Evolutionary conservation across 208 protist genomes (phyloP), one percentile per base, ranked within the genome.

Genomic region (Endotrypanum monterogeii): DNA sequence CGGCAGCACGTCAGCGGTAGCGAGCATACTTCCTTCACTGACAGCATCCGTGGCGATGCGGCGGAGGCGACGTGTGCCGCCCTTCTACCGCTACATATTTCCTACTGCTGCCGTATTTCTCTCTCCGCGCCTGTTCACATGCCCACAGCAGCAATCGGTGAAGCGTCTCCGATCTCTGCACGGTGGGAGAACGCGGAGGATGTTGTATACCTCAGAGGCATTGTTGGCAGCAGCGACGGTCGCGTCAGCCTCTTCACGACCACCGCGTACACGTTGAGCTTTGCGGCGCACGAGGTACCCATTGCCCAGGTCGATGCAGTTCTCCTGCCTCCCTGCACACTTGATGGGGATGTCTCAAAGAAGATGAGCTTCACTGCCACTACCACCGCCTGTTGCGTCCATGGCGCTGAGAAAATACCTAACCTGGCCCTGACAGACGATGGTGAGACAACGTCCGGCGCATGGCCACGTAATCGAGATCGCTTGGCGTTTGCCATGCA

Each of bases 231-330:
- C 65, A 89, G 78, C 56, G 86, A 96, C 67, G 92, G 92, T 3
- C 83, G 89, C n/a, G 89, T 96, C 11, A 84, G 81, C 73, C 68
- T 94, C 28, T 94, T 96, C 74, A 90, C 89, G 0, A 90, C 94
- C 61, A 56, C 73, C 18, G 73, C 85, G 48, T 96, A 92, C 75
- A 83, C 85, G 46, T 85, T 91, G 66, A 83, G 86, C 48, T 96
- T 94, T 55, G 77, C 87, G 9, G 92, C 90, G 14, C 87, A 94
- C 67, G 83, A 93, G 66, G 73, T 79, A 32, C 78, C 89, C 0
- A 80, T 96, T 35, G 63, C 74, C n/a, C 71, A 73, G 28, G 88
- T 91, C 55, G 67, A 87, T 37, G 82, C 85, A 18, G 81, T 96
- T 46, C 57, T 81, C 23, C 71, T 81, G 46, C 76, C 76, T 12